These are phyloP conservation scores for Sclerotinia subarctica DNA, from an alignment of 2,329 filamentous ascomycete species.

Conservation along the genomic window DNA sequence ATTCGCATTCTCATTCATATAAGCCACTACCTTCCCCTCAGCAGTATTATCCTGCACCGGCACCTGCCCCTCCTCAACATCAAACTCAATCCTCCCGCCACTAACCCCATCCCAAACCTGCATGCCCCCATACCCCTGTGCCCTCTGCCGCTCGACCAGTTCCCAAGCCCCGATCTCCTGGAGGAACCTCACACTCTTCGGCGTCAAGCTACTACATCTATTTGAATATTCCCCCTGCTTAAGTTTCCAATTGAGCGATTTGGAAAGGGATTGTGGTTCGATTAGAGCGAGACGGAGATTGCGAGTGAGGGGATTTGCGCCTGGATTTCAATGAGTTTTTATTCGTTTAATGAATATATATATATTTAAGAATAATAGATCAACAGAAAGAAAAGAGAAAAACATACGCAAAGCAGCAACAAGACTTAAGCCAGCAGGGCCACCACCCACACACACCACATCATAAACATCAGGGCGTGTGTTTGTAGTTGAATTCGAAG, in stretches of 20 bases:
- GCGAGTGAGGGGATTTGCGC: slow-evolving; percentile 70
- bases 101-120: slow-evolving; percentile 97
- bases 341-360: background rate
- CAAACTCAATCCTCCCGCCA: slow-evolving; percentile 83
- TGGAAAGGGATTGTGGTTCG: slow-evolving; percentile 80
- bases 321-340: slow-evolving; percentile 44
- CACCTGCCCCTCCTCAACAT: slow-evolving; percentile 44
- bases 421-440: slow-evolving; percentile 69
- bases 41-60: background rate
- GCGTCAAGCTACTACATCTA: slow-evolving; percentile 91
- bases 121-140: slow-evolving; percentile 93
- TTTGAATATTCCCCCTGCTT: slow-evolving; percentile 76
- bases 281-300: slow-evolving; percentile 82
- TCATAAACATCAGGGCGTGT: slow-evolving; percentile 36
- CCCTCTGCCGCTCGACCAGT: slow-evolving; percentile 67
- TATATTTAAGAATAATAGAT: background rate
- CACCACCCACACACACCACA: slow-evolving; percentile 40
- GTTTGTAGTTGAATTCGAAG: background rate
- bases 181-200: slow-evolving; percentile 79
- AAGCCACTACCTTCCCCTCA: slow-evolving; percentile 65
- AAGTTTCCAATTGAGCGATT: slow-evolving; percentile 63
- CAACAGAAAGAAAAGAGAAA: background rate
- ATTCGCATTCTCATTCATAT: slow-evolving; percentile 96
- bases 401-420: slow-evolving; percentile 69
- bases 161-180: slow-evolving; percentile 81